Evolutionary conservation across 371 early-diverging fungal species (phyloP).

Genomic region (Rhizopus microsporus): DNA sequence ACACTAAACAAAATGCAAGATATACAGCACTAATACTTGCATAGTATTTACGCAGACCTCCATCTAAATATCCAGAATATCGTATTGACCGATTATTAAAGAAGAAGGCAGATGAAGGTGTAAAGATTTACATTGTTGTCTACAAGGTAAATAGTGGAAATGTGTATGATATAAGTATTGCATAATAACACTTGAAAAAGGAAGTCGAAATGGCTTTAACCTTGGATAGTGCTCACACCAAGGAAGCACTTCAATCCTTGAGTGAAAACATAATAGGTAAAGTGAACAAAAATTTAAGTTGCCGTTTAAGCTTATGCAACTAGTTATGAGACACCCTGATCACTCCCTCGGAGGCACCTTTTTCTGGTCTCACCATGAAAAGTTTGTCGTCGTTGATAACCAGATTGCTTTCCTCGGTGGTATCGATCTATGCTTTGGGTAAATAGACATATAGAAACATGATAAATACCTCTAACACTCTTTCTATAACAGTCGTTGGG

Average conservation of each 20-base stretch:
- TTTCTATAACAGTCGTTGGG: constrained; percentile 65
- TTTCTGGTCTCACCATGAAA: constrained; percentile 78
- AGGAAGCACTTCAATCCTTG: constrained; percentile 67
- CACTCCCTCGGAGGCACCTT: constrained; percentile 68
- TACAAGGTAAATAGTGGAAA: not conserved
- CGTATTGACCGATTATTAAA: constrained; percentile 84
- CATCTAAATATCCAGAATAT: constrained; percentile 70
- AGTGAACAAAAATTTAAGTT: constrained; percentile 18
- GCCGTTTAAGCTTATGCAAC: constrained; percentile 24
- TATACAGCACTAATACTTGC: not conserved
- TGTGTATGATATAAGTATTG: not conserved
- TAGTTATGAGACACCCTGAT: constrained; percentile 83
- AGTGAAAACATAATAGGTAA: constrained; percentile 73
- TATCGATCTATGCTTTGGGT: constrained; percentile 86
- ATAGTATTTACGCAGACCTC: constrained; percentile 81
- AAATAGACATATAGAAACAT: constrained; percentile 5
- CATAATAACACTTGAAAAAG: constrained; percentile 10
- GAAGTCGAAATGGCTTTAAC: constrained; percentile 80
- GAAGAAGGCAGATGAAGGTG: constrained; percentile 86
- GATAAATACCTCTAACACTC: no score
- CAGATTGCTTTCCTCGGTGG: constrained; percentile 90
- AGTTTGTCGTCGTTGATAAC: constrained; percentile 76
- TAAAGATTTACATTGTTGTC: constrained; percentile 86
- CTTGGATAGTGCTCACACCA: constrained; percentile 78
- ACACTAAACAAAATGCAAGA: constrained; percentile 1